A percentile compares a stretch with the other conserved stretches of the same genome.
These are phyloP conservation scores for Colletotrichum liaoningense DNA, from an alignment of 2,329 filamentous ascomycete genomes.

Conservation along the genomic window DNA sequence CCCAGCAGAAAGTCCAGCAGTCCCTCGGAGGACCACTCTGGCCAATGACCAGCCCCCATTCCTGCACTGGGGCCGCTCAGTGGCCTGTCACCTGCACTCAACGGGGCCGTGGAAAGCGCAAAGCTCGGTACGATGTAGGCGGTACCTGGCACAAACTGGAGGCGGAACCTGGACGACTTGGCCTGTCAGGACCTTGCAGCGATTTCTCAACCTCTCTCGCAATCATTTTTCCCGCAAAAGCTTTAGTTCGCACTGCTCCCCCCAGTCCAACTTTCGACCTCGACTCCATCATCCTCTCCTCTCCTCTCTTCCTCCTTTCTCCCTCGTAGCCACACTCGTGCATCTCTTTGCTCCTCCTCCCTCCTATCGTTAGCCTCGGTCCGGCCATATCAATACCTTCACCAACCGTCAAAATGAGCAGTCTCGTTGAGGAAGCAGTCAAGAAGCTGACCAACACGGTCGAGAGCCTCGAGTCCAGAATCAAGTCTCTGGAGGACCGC, in stretches of 20 bases:
- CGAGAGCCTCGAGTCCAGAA: conserved; percentile 84
- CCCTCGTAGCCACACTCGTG: conserved; percentile 24
- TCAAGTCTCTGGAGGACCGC: conserved; percentile 85
- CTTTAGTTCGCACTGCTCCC: conserved; percentile 33
- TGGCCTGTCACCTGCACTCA: conserved; percentile 33
- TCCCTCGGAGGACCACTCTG: background rate
- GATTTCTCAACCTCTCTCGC: conserved; percentile 34
- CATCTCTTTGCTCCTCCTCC: conserved; percentile 31
- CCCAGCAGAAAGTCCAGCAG: conserved; percentile 24
- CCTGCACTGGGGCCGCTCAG: conserved; percentile 10
- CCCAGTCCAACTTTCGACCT: conserved; percentile 23
- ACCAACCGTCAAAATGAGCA: conserved; percentile 71
- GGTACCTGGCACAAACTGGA: conserved; percentile 20
- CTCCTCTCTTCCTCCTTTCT: conserved; percentile 21
- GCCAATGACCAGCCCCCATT: conserved; percentile 17
- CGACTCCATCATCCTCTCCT: conserved; percentile 14
- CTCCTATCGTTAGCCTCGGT: conserved; percentile 36
- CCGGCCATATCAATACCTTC: conserved; percentile 38
- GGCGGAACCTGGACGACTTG: conserved; percentile 28
- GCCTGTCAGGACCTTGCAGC: conserved; percentile 21
- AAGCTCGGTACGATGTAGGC: conserved; percentile 29
- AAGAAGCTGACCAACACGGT: conserved; percentile 88
- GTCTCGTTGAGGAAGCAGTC: conserved; percentile 87
- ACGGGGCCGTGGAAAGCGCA: conserved; percentile 24
- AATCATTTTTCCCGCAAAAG: conserved; percentile 37